Percentiles rank a stretch among this genome's conserved stretches.
These are phyloP conservation scores for Cicer yamashitae DNA, from an alignment of 306 rosid species.

Conservation along the genomic window DNA sequence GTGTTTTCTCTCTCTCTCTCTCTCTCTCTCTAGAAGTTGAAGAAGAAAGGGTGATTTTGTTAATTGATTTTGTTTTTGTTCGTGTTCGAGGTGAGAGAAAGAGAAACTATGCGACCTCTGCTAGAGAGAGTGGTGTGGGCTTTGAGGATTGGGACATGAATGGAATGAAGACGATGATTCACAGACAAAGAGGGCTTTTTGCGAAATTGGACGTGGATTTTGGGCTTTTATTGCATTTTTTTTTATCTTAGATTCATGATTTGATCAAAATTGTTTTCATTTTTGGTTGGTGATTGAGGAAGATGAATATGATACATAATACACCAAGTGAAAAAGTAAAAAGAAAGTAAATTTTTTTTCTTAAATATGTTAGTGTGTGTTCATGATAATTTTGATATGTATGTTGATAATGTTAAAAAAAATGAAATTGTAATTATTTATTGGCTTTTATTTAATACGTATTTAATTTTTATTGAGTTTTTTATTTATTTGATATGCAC, in stretches of 20 bases:
- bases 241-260: not conserved
- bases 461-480: not conserved
- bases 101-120: slow-evolving; percentile 84
- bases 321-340: not conserved
- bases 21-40: slow-evolving; percentile 46
- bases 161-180: slow-evolving; percentile 74
- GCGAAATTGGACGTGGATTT: slow-evolving; percentile 61
- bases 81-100: slow-evolving; percentile 51
- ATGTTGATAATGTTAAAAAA: no score
- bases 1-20: no score
- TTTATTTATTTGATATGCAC: not conserved
- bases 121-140: slow-evolving; percentile 82
- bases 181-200: slow-evolving; percentile 68
- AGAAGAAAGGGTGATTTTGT: slow-evolving; percentile 32
- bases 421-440: no score
- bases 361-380: not conserved
- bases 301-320: not conserved
- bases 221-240: slow-evolving; percentile 69
- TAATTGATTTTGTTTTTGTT: slow-evolving; percentile 47
- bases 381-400: no score
- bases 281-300: not conserved
- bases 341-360: not conserved
- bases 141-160: slow-evolving; percentile 39
- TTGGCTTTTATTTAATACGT: no score
- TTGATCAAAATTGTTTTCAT: no score